Evolutionary conservation across 2,329 filamentous ascomycete species (phyloP), one percentile per base, ranked within the genome.

Genomic region (Fusarium fracticaudum): DNA sequence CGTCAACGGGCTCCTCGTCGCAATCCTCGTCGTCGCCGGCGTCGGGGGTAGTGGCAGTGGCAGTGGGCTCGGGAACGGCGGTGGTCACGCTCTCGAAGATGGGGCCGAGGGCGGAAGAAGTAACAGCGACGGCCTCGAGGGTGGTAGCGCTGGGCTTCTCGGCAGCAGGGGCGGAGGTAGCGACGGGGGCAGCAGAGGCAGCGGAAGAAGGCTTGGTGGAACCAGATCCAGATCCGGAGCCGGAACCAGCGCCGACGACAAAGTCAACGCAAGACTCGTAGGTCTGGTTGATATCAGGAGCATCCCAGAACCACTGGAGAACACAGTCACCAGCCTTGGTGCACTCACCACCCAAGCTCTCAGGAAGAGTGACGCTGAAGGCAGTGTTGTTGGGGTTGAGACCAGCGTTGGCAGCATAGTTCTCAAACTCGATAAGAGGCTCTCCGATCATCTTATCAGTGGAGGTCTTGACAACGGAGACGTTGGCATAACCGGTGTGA

Each of bases 261-360:
- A 92, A 91, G 77, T 92, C 90, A 59, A 91, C 83, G 81, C 90
- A 92, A 57, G 86, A 86, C 83, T 90, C 87, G 78, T 92, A 92
- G 17, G 89, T 91, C 85, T 92, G 90, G 66, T 87, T 77, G 69
- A 89, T 86, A 62, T 82, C 83, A 22, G 81, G 78, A 8, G 89
- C 88, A 69, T 90, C 85, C 90, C 90, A 91, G 80, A 84, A 91
- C 89, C 89, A 91, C 80, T 91, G 90, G 51, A 91, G 84, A 8
- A 87, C 87, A 58, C 83, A 85, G 68, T 83, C 81, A 47, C 89
- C 89, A 26, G 85, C 84, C 17, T 80, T 84, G 43, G 84, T 79
- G 79, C 89, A 91, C 58, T 87, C 76, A 67, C 76, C 76, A 13
- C 76, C 78, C 26, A 89, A 80, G 66, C 85, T 83, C 41, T 77